Evolutionary conservation across 805 yeast genomes (phyloP).

Genomic region (Kregervanrija fluxuum): DNA sequence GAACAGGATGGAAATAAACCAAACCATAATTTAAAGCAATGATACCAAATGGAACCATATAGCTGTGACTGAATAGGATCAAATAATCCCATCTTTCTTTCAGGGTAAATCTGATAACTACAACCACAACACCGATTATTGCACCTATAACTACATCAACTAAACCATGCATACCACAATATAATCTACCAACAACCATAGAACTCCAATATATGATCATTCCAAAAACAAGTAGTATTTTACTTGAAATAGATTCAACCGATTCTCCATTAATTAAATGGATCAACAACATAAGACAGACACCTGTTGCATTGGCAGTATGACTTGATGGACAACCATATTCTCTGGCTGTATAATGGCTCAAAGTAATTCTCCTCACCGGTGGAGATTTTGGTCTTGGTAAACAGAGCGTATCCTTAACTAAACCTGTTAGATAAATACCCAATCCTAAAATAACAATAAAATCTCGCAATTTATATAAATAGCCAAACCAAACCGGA

Average conservation of each 20-base stretch:
- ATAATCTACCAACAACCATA: constrained; percentile 71
- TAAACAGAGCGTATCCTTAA: constrained; percentile 80
- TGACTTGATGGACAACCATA: constrained; percentile 95
- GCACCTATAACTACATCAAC: constrained; percentile 67
- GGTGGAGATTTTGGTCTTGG: constrained; percentile 96
- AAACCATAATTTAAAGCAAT: constrained; percentile 37
- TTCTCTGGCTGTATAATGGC: constrained; percentile 85
- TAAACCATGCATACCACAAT: constrained; percentile 97
- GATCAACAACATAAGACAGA: constrained; percentile 43
- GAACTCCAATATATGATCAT: constrained; percentile 49
- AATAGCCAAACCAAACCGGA: constrained; percentile 74
- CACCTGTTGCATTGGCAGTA: constrained; percentile 89
- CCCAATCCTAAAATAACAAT: constrained; percentile 59
- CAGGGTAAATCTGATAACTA: constrained; percentile 34
- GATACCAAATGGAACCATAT: constrained; percentile 31
- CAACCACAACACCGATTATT: constrained; percentile 50
- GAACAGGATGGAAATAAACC: constrained; percentile 69
- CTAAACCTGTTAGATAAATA: constrained; percentile 60
- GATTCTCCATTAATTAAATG: constrained; percentile 12
- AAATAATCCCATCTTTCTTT: constrained; percentile 41
- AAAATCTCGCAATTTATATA: constrained; percentile 50
- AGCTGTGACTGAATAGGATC: constrained; percentile 21
- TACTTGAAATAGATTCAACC: too few species aligned
- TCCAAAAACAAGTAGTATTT: constrained; percentile 8
- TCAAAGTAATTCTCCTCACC: constrained; percentile 78